phyloP scores from a whole-genome alignment of 1,284 basidiomycete genomes.

The Pisolithus thermaeus region DNA sequence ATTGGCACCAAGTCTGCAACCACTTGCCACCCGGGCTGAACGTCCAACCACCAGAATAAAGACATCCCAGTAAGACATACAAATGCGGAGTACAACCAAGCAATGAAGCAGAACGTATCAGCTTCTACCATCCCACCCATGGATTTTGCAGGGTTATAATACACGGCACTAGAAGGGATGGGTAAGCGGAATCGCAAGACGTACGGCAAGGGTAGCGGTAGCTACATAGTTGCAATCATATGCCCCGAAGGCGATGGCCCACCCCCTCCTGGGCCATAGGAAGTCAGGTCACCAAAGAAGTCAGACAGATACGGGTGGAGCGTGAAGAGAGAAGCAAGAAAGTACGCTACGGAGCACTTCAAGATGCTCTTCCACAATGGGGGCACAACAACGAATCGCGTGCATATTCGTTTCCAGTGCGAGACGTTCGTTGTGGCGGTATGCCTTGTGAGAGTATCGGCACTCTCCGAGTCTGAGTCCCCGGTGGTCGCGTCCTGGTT shows the following conservation, averaged over 20 bases:
- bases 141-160: slow-evolving; percentile 83
- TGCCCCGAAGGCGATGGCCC: slow-evolving; percentile 73
- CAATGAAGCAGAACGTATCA: slow-evolving; percentile 70
- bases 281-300: slow-evolving; percentile 58
- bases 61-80: slow-evolving; percentile 75
- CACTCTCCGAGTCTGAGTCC: slow-evolving; percentile 20
- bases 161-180: slow-evolving; percentile 51
- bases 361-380: slow-evolving; percentile 67
- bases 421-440: slow-evolving; percentile 4
- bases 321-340: slow-evolving; percentile 89
- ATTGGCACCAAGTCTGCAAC: slow-evolving; percentile 65
- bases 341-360: slow-evolving; percentile 91
- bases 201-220: slow-evolving; percentile 9
- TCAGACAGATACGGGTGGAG: slow-evolving; percentile 71
- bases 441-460: slow-evolving; percentile 7
- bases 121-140: slow-evolving; percentile 90
- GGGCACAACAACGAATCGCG: slow-evolving; percentile 36
- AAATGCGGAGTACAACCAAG: slow-evolving; percentile 65
- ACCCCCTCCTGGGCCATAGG: slow-evolving; percentile 37
- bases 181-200: slow-evolving; percentile 3
- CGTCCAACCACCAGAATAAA: slow-evolving; percentile 75
- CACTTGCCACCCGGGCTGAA: slow-evolving; percentile 61
- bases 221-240: slow-evolving; percentile 86
- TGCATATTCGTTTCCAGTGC: slow-evolving; percentile 7
- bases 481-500: slow-evolving; percentile 11